These are phyloP conservation scores for Flaveria bidentis DNA, from an alignment of 129 eudicot genomes.

Conservation along the genomic window DNA sequence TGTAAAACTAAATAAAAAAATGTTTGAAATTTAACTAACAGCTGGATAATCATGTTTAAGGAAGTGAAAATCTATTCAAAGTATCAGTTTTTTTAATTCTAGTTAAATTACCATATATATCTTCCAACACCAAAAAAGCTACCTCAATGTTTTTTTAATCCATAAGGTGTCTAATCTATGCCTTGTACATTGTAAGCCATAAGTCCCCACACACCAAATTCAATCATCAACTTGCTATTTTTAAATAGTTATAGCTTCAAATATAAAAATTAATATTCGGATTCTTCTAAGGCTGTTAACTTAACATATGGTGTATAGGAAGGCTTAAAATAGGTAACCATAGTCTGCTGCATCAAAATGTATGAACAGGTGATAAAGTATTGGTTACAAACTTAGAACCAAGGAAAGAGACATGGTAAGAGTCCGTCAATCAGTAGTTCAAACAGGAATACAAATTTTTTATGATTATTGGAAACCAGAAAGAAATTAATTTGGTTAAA, in stretches of 20 bases:
- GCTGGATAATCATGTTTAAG: too few species aligned
- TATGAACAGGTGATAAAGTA: slow-evolving; percentile 9
- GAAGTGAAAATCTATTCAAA: too few species aligned
- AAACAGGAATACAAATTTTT: too few species aligned
- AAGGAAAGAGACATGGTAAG: background rate
- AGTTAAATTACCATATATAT: too few species aligned
- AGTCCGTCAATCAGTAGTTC: too few species aligned
- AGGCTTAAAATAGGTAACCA: background rate
- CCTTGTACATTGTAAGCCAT: slow-evolving; percentile 7
- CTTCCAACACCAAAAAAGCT: too few species aligned
- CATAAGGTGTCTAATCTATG: background rate
- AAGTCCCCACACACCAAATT: slow-evolving; percentile 5
- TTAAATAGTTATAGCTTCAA: background rate
- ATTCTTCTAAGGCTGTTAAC: too few species aligned
- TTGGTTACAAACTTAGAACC: background rate
- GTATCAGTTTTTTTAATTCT: too few species aligned
- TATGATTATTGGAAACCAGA: too few species aligned
- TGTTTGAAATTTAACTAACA: background rate
- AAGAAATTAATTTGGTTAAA: too few species aligned
- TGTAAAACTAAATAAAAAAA: background rate
- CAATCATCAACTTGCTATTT: slow-evolving; percentile 1
- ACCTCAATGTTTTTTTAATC: background rate
- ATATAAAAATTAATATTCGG: background rate
- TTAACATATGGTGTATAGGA: background rate
- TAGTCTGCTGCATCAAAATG: background rate